Percentiles rank a stretch among this genome's conserved stretches.
These are phyloP conservation scores for Xylaria acuta DNA, from an alignment of 495 filamentous ascomycete genomes.

Conservation along the genomic window DNA sequence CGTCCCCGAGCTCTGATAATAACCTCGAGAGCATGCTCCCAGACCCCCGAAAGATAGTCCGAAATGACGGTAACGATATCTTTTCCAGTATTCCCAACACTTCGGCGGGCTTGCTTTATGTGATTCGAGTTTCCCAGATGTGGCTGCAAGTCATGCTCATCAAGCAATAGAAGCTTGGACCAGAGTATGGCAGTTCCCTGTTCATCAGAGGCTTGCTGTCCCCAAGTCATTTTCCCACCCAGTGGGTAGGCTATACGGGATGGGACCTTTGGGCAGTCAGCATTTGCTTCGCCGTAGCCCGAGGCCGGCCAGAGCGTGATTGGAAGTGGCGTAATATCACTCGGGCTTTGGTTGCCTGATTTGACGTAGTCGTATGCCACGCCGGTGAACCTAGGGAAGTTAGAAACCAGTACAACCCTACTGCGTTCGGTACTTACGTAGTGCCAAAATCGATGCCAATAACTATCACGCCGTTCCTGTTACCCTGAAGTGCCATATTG, in stretches of 20 bases:
- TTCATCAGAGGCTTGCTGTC: constrained; percentile 1
- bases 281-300: neutral
- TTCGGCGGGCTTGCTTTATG: neutral
- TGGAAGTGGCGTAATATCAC: neutral
- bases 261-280: constrained; percentile 13
- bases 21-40: constrained; percentile 11
- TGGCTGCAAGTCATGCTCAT: neutral
- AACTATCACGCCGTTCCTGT: neutral
- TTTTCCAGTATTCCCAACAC: constrained; percentile 3
- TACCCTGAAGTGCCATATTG: neutral
- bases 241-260: neutral
- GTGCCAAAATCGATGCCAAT: constrained; percentile 16
- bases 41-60: constrained; percentile 10
- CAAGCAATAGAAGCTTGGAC: constrained; percentile 18
- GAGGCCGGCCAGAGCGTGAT: constrained; percentile 14
- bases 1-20: neutral
- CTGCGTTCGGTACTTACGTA: neutral
- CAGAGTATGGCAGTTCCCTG: neutral
- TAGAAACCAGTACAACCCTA: neutral
- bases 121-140: neutral
- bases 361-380: constrained; percentile 15
- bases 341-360: neutral
- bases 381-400: constrained; percentile 14
- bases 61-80: constrained; percentile 7
- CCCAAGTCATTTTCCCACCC: neutral